Evolutionary conservation across 768 basidiomycete genomes (phyloP).

Genomic region (Russula sp.): DNA sequence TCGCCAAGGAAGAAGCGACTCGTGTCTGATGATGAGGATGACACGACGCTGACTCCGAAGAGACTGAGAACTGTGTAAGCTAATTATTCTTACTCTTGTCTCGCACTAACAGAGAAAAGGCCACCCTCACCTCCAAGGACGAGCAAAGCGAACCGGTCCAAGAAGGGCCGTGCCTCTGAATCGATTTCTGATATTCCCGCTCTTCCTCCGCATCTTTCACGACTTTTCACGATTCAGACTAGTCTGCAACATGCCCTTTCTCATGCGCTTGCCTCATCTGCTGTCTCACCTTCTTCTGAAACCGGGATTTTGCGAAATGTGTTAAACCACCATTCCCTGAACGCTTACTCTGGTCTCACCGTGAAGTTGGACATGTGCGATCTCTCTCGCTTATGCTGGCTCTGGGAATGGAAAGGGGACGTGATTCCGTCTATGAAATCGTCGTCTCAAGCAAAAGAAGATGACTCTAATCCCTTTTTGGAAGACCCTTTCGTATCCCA

Average conservation of each 20-base stretch:
- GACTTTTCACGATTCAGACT: conserved; percentile 57
- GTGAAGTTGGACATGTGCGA: conserved; percentile 62
- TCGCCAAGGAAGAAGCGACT: conserved; percentile 67
- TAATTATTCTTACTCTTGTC: conserved; percentile 6
- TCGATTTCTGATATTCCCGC: conserved; percentile 23
- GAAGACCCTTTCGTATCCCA: conserved; percentile 22
- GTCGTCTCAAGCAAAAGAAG: conserved; percentile 9
- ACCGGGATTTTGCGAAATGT: conserved; percentile 72
- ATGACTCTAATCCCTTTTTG: conserved; percentile 27
- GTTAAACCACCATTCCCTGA: conserved; percentile 65
- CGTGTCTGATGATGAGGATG: conserved; percentile 43
- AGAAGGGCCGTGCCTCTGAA: conserved; percentile 12
- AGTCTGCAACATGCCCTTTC: conserved; percentile 77
- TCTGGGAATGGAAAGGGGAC: conserved; percentile 81
- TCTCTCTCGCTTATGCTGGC: conserved; percentile 70
- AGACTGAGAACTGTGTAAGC: conserved; percentile 51
- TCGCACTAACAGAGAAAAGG: conserved; percentile 28
- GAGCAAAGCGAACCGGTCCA: conserved; percentile 27
- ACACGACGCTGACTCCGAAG: conserved; percentile 57
- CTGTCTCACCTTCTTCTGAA: conserved; percentile 67
- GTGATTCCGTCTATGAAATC: conserved; percentile 28
- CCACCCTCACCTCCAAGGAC: conserved; percentile 56
- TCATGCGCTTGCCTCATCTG: conserved; percentile 77
- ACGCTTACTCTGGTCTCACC: conserved; percentile 58
- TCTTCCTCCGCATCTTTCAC: conserved; percentile 52